A percentile compares a stretch with the other conserved stretches of the same genome.
These are phyloP conservation scores for Lepiota venenata DNA, from an alignment of 768 basidiomycete genomes.

Conservation along the genomic window DNA sequence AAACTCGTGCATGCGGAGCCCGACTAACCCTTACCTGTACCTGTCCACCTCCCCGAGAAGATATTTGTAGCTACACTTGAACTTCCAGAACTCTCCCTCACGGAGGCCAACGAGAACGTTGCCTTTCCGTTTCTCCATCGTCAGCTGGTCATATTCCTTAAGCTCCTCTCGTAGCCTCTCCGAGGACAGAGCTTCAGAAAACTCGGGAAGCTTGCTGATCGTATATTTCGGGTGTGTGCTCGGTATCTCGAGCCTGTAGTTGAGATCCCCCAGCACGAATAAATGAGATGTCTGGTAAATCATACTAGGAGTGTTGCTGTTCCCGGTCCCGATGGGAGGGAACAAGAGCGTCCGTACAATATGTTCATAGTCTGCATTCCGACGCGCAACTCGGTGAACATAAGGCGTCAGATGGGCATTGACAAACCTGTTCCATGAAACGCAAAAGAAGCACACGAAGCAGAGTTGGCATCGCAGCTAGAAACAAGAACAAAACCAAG, in stretches of 20 bases:
- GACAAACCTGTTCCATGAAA: conserved; percentile 62
- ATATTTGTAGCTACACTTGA: conserved; percentile 93
- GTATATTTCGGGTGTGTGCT: conserved; percentile 43
- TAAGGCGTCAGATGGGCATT: conserved; percentile 90
- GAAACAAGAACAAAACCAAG: background rate
- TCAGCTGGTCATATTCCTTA: conserved; percentile 73
- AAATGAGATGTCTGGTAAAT: conserved; percentile 87
- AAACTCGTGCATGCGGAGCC: background rate
- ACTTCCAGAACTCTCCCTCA: conserved; percentile 87
- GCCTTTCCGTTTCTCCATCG: conserved; percentile 58
- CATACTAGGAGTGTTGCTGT: conserved; percentile 41
- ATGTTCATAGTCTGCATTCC: conserved; percentile 77
- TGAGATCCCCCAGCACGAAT: conserved; percentile 92
- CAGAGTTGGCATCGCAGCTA: background rate
- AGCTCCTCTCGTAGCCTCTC: conserved; percentile 54
- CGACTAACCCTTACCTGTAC: conserved; percentile 54
- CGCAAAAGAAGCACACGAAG: background rate
- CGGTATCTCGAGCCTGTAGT: conserved; percentile 79
- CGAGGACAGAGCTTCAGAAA: conserved; percentile 41
- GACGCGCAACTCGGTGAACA: conserved; percentile 54
- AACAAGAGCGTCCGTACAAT: conserved; percentile 85
- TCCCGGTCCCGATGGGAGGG: conserved; percentile 40
- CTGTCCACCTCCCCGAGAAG: conserved; percentile 75
- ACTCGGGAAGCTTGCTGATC: conserved; percentile 26
- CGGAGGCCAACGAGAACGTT: conserved; percentile 67